Base-by-base conservation (phyloP, 306 rosid genomes). In the Quercus agrifolia region DNA sequence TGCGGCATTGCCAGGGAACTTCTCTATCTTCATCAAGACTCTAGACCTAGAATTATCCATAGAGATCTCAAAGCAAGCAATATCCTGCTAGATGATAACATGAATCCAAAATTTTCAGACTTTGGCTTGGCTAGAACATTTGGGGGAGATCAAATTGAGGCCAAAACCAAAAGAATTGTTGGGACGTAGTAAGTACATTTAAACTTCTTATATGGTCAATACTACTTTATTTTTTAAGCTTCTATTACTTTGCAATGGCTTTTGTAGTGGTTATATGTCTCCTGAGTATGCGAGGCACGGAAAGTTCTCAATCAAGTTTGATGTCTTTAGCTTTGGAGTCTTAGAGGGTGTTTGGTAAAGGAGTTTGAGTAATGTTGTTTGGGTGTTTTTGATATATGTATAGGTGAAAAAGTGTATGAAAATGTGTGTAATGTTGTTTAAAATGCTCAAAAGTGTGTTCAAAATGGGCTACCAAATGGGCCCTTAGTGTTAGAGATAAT, bases 51-150 rank as follows among this genome's bases (percentile, higher is more conserved):
- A 38, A 78, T 85, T 13, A 74, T 85, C 30, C 83, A 83, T 6
- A 55, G 76, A 44, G 93, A 90, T 80, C 82, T 90, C 23, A 87
- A 90, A 80, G 74, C 86, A 1, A 85, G 91, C 66, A 90, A 88
- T 56, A 79, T 86, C 54, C 84, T 88, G 55, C 86, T 86, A 11
- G 92, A 85, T 49, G 9, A 81, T 23, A 82, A 88, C 4, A 80
- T 87, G 91, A 82, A 87, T 71, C 84, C 91, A 5, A 91, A 91
- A 77, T 88, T 91, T 75, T 88, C 89, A 17, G 92, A 91, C 77
- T 91, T 88, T 57, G 94, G 90, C 9, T 38, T 87, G 30, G 92
- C 94, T 41, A 83, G 84, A 80, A 66, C 85, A 9, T 81, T 86
- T 52, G 83, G 82, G 33, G 91, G 87, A 56, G 87, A 85, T 78